These are phyloP conservation scores for Claviceps monticola DNA, from an alignment of 2,329 filamentous ascomycete species.

Conservation along the genomic window DNA sequence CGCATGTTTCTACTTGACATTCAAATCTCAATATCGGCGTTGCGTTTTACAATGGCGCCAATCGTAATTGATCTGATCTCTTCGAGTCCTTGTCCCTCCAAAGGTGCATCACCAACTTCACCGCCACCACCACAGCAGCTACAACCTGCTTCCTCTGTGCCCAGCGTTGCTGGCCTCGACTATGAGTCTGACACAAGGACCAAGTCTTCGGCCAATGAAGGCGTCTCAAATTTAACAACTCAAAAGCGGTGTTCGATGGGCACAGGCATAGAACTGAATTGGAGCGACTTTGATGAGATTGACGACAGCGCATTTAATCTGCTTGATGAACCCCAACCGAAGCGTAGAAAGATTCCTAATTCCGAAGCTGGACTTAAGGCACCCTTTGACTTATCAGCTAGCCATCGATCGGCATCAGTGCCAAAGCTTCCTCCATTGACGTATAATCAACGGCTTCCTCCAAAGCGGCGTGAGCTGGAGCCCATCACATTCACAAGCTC, in stretches of 20 bases:
- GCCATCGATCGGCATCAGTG: background rate
- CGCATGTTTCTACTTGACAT: background rate
- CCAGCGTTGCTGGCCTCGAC: background rate
- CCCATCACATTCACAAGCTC: constrained; percentile 26
- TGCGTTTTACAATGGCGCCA: constrained; percentile 13
- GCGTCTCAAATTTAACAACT: background rate
- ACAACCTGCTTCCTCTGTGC: background rate
- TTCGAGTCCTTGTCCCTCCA: constrained; percentile 17
- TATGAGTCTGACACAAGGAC: background rate
- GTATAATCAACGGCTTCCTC: background rate
- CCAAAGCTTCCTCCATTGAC: background rate
- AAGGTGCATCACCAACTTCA: background rate
- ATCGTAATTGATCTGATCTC: constrained; percentile 24
- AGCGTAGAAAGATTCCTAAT: background rate
- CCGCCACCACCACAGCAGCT: background rate
- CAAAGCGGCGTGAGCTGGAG: constrained; percentile 7
- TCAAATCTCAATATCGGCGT: background rate
- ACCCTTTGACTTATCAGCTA: background rate
- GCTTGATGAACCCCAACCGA: background rate
- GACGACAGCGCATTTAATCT: background rate
- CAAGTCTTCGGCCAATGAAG: background rate
- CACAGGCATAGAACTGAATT: background rate
- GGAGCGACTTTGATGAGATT: background rate
- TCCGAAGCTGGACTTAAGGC: background rate
- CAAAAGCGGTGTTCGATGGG: background rate